Conservation (phyloP, 164 flowering plant genomes). For the Kingdonia uniflora region DNA sequence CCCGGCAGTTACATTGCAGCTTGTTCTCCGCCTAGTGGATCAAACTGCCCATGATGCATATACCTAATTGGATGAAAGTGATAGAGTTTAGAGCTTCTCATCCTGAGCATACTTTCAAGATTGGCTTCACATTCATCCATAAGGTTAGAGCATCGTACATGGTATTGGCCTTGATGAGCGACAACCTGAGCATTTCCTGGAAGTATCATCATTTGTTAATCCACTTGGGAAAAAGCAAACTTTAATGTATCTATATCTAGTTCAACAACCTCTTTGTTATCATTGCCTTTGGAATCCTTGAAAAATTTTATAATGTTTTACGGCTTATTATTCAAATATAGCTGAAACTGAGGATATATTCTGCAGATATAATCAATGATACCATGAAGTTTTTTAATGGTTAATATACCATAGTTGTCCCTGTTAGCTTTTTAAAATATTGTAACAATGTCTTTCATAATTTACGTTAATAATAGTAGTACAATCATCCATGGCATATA, state of each 20-base stretch:
- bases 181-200: too few species aligned
- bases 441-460: conserved; percentile 69
- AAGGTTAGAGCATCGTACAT: too few species aligned
- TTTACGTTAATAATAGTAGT: background rate
- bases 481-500: too few species aligned
- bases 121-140: too few species aligned
- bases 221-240: too few species aligned
- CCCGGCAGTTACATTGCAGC: conserved; percentile 93
- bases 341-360: conserved; percentile 84
- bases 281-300: conserved; percentile 44
- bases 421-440: conserved; percentile 79
- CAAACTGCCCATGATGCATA: conserved; percentile 97
- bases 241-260: conserved; percentile 68
- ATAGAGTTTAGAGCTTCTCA: conserved; percentile 53
- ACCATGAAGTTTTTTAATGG: conserved; percentile 62
- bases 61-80: conserved; percentile 71
- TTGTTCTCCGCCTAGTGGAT: conserved; percentile 95
- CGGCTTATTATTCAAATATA: conserved; percentile 64
- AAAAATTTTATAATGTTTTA: conserved; percentile 42
- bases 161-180: too few species aligned
- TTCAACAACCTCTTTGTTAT: conserved; percentile 39
- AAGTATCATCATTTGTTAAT: conserved; percentile 73
- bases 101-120: conserved; percentile 71
- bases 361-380: conserved; percentile 56
- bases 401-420: conserved; percentile 87